Percentiles rank a stretch among this genome's conserved stretches.
These are phyloP conservation scores for Clavulina sp. DNA, from an alignment of 768 basidiomycete species.

Conservation along the genomic window DNA sequence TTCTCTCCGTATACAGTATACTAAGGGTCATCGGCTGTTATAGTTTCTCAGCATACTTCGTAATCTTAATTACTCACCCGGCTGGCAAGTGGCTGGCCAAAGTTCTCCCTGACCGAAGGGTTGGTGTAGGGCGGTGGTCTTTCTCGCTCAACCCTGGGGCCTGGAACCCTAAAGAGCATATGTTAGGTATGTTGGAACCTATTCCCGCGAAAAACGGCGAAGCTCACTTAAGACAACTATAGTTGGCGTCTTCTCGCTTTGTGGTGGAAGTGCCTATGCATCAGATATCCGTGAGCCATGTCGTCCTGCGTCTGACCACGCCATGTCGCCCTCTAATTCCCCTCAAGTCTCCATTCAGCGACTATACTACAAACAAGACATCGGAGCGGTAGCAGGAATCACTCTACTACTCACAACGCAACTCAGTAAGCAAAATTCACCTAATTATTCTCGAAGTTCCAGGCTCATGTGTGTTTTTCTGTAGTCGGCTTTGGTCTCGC, in stretches of 20 bases:
- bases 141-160: slow-evolving; percentile 1
- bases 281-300: not conserved
- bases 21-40: not conserved
- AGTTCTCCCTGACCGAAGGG: not conserved
- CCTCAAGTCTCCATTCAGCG: not conserved
- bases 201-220: too few species aligned
- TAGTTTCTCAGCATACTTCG: slow-evolving; percentile 2
- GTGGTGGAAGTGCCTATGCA: not conserved
- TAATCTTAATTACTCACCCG: not conserved
- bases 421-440: not conserved
- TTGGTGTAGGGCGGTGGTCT: not conserved
- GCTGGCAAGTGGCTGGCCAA: not conserved
- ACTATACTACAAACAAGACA: slow-evolving; percentile 2
- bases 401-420: not conserved
- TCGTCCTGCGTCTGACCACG: not conserved
- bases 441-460: not conserved
- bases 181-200: not conserved
- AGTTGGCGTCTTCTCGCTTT: not conserved
- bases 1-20: not conserved
- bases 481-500: not conserved
- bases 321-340: not conserved
- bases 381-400: not conserved
- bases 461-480: not conserved
- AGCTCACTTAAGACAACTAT: too few species aligned
- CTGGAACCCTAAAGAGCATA: not conserved